Base-by-base conservation (phyloP, 2,329 filamentous ascomycete species). In the Pyrenochaeta sp. region DNA sequence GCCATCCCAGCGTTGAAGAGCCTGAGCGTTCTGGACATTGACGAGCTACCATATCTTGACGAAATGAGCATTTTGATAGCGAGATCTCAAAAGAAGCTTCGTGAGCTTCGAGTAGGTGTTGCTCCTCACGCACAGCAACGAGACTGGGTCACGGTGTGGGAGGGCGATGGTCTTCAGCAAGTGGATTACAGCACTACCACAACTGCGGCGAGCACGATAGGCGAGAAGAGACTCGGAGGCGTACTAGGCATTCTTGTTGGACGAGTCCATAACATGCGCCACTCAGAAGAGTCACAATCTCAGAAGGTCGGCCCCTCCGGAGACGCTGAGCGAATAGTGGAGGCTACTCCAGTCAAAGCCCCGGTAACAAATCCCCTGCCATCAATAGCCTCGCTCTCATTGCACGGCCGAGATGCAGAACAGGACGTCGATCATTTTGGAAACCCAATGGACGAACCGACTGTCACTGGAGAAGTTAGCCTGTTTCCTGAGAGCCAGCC, bases 31-130 rank as follows among this genome's bases (percentile, higher is more conserved):
- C 79, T 95, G 36, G 89, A 95, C 63, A 90, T 95, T 54, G 91
- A 95, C 66, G 90, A 94, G 69, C 76, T 91, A n/a, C 84, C 88
- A 23, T 95, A 95, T 71, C 77, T 94, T 32, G 90, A 94, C 68
- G 91, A 95, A 75, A 89, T 95, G 85, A 88, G 89, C 48, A 81
- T 91, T 36, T 81, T 95, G 11, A 86, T 95, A 55, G 88, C 89
- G 55, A 85, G 87, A 20, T 94, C 90, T 11, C 81, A 85, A 53
- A 80, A 83, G 56, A 82, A 82, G 36, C 77, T 95, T 14, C 83
- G 84, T 27, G 91, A 94, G 72, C 80, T 96, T 30, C 83, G 90
- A 37, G 83, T 95, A 4, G 90, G 91, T 5, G 86, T 95, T 49
- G 86, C 90, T 4, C 69, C 78, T 5, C 80, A 84, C 58, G 81